Evolutionary conservation across 768 basidiomycete species (phyloP), one percentile per base, ranked within the genome.

Genomic region (button mushroom (Agaricus bisporus)): DNA sequence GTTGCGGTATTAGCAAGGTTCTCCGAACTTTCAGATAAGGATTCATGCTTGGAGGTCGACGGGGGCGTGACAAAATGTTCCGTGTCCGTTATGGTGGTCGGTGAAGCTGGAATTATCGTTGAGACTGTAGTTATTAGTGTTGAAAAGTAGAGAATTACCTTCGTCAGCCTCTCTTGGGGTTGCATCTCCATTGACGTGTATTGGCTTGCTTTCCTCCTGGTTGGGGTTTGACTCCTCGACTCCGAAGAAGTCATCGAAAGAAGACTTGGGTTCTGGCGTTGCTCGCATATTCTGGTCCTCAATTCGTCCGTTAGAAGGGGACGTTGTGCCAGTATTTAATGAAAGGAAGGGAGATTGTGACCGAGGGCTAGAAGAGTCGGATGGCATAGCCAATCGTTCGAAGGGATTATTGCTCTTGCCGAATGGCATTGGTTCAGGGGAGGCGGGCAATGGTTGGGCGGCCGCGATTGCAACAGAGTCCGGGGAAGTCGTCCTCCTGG

Each of bases 381-480:
- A 68, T 36, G 75, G 66, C 71, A 77, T 74, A 1, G 74, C 73
- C 28, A 94, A 66, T 43, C 86, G 74, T 55, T 91, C 93, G 63
- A 98, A 98, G 3, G 94, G 95, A 66, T 98, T 98, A 63, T 87
- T 95, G 62, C 89, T 93, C 73, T 89, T 89, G 51, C 69, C 66
- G 42, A 83, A 79, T 45, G 75, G 80, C 1, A 76, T 73, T 6
- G 76, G 59, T 41, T 85, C 82, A 37, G 92, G 91, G 0, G 88
- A 83, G 18, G 70, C 63, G 6, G 91, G 91, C 22, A 92, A 73
- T 1, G 88, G 82, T 11, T 88, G 81, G n/a, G 79, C 71, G 15
- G 85, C 82, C 42, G 91, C 87, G 59, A 84, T 75, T 4, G 71
- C 56, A 20, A 84, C 58, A 9, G 80, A 77, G 57, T 82, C 74